A percentile compares a stretch with the other conserved stretches of the same genome.
Evolutionary conservation across 2,329 filamentous ascomycete species (phyloP).

Genomic region (Alternaria arbusti): DNA sequence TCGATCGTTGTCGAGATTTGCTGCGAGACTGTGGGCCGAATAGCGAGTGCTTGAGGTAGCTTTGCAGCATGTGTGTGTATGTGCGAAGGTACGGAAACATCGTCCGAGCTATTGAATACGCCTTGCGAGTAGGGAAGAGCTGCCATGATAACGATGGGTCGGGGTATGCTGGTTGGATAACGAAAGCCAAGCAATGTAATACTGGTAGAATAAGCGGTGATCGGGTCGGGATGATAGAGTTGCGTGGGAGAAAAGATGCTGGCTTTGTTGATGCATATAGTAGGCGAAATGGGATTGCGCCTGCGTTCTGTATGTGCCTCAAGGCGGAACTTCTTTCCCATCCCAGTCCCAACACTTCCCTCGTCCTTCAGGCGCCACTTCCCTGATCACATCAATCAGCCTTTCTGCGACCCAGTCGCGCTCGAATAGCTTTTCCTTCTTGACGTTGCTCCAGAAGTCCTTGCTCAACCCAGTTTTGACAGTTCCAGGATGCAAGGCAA

Average conservation of each 20-base stretch:
- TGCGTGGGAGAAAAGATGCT: not conserved
- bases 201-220: not conserved
- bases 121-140: not conserved
- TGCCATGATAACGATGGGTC: not conserved
- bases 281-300: not conserved
- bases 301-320: slow-evolving; percentile 13
- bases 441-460: slow-evolving; percentile 73
- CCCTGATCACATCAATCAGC: slow-evolving; percentile 68
- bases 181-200: not conserved
- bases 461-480: slow-evolving; percentile 76
- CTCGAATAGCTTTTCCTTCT: slow-evolving; percentile 68
- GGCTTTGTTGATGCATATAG: not conserved
- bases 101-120: not conserved
- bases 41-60: not conserved
- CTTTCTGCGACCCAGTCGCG: slow-evolving; percentile 70
- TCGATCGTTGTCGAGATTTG: not conserved
- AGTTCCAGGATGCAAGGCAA: slow-evolving; percentile 80
- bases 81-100: not conserved
- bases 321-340: slow-evolving; percentile 48
- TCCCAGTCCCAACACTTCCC: slow-evolving; percentile 51
- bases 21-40: not conserved
- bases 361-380: slow-evolving; percentile 63
- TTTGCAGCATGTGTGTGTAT: not conserved
- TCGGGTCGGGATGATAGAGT: not conserved
- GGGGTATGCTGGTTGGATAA: not conserved